Base-by-base conservation (phyloP, 768 basidiomycete genomes). In the Piloderma croceum region DNA sequence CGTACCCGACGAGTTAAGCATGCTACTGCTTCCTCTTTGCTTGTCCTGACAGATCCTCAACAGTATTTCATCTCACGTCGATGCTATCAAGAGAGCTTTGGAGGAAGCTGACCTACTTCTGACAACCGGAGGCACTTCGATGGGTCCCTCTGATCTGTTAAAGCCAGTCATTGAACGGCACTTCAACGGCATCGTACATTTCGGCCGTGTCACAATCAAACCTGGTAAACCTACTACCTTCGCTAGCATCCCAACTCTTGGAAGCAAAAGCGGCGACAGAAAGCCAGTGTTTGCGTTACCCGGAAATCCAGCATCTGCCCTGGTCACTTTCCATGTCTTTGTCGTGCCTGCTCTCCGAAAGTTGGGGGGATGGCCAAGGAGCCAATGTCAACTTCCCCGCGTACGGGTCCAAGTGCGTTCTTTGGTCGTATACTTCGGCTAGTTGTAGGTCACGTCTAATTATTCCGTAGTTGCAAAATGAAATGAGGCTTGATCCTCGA, bases 91-190 rank as follows among this genome's bases (percentile, higher is more conserved):
- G 44, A 60, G 58, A 22, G 89, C 81, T 0, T 65, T 86, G 6
- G 65, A 71, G 25, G 52, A 57, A 15, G 83, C 87, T 0, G 90
- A 93, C 53, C 59, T 94, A 6, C 56, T 94, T 11, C 62, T 93
- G 9, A 85, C 87, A 1, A 94, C 90, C 2, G 90, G 90, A 9
- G 90, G 90, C 4, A 91, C 90, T 4, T 90, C 87, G 2, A 93
- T 93, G 90, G 90, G 90, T 1, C 74, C 90, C 2, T 80, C 79
- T 1, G 90, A 93, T 58, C 70, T 93, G 17, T 62, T 94, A 29
- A 92, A 93, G 59, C 90, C 90, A 2, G 76, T 91, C 42, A 83
- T 94, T 41, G 90, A 94, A 60, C 76, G 80, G 12, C 71, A 83
- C 31, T 73, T 92, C 41, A 58, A 67, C 13, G 90, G 90, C 1